Evolutionary conservation across 2,329 filamentous ascomycete species (phyloP).

Genomic region (Coniochaeta prunicola): DNA sequence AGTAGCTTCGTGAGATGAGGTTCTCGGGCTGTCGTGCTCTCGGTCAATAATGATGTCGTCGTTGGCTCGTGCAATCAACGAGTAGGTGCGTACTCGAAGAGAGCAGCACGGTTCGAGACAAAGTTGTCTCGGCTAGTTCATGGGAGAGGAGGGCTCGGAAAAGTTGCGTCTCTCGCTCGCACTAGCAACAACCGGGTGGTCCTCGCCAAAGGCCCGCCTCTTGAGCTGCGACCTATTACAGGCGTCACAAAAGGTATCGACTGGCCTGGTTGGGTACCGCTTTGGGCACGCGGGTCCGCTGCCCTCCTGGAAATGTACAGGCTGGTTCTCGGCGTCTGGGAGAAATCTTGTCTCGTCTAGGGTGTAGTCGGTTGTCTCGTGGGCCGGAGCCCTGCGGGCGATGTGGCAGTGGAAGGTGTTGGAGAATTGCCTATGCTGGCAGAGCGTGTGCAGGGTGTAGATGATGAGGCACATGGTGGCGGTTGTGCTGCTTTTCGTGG

Average conservation of each 20-base stretch:
- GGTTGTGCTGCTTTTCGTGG: background rate
- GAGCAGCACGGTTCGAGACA: background rate
- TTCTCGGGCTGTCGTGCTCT: background rate
- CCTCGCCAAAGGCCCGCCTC: background rate
- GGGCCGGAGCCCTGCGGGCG: constrained; percentile 13
- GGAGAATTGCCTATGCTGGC: constrained; percentile 24
- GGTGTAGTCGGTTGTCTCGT: constrained; percentile 10
- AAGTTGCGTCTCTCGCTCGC: background rate
- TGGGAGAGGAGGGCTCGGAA: background rate
- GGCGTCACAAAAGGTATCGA: background rate
- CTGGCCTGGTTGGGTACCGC: background rate
- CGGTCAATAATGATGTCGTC: background rate
- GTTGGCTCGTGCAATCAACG: background rate
- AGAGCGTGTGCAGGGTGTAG: constrained; percentile 17
- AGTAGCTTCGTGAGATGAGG: background rate
- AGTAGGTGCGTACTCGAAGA: background rate
- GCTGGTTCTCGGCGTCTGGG: constrained; percentile 8
- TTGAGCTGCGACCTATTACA: background rate
- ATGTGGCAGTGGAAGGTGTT: constrained; percentile 24
- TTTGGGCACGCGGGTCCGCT: background rate
- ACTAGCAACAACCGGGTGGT: background rate
- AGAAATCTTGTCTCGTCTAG: constrained; percentile 12
- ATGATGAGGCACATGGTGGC: constrained; percentile 24
- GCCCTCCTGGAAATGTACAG: background rate
- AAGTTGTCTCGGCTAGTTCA: background rate